A percentile compares a stretch with the other conserved stretches of the same genome.
Evolutionary conservation across 441 rosid species (phyloP).

Genomic region (Corymbia citriodora): DNA sequence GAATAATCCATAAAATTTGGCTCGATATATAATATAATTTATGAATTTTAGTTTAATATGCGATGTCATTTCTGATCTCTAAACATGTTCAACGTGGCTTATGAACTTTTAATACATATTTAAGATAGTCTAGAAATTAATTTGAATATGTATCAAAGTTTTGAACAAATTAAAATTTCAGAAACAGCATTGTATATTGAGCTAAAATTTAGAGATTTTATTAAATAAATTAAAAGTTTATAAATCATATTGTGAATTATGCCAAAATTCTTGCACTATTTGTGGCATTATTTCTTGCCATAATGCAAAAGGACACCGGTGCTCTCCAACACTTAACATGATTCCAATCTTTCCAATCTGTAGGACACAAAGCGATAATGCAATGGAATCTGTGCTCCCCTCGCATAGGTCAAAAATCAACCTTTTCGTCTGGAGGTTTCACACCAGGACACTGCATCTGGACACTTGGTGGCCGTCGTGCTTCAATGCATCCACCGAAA

Average conservation of each 20-base stretch:
- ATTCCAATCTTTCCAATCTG: neutral
- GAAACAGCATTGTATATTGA: too few relatives aligned
- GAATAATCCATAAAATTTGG: too few relatives aligned
- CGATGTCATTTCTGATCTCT: fast-evolving
- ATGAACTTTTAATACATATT: too few relatives aligned
- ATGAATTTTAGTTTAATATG: fast-evolving
- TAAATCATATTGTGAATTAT: too few relatives aligned
- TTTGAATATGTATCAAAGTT: too few relatives aligned
- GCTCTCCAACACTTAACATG: neutral
- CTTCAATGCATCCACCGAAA: neutral
- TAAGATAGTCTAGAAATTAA: too few relatives aligned
- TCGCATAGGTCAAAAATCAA: neutral
- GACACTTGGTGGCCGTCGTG: neutral
- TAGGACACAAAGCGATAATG: neutral
- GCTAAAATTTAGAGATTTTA: fast-evolving
- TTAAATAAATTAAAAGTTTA: too few relatives aligned
- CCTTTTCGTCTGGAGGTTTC: neutral
- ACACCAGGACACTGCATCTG: neutral
- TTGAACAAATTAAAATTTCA: too few relatives aligned
- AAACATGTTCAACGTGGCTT: fast-evolving
- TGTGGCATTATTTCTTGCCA: neutral
- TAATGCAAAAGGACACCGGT: neutral
- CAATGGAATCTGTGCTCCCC: neutral
- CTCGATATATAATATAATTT: too few relatives aligned
- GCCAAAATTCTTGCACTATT: too few relatives aligned